These are phyloP conservation scores for Acorus calamus DNA, from an alignment of 106 monocot species.

Conservation along the genomic window DNA sequence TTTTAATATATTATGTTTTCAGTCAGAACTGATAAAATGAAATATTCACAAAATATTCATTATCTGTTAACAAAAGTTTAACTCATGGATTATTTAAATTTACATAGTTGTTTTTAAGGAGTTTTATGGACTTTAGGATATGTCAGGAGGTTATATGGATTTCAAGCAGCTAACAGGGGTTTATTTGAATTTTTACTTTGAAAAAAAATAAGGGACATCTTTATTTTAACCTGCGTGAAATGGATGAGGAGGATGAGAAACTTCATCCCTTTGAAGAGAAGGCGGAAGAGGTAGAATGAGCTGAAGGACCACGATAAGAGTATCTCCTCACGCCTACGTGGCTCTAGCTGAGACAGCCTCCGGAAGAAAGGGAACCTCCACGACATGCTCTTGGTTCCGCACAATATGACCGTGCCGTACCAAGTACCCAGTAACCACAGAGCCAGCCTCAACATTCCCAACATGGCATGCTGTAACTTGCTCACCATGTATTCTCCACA, in stretches of 20 bases:
- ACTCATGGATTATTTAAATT: no score
- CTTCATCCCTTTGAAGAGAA: constrained; percentile 12
- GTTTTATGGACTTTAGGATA: no score
- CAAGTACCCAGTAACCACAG: constrained; percentile 20
- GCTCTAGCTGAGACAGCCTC: constrained; percentile 2
- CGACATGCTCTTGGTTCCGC: constrained; percentile 10
- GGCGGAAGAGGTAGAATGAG: background rate
- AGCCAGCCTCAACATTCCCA: background rate
- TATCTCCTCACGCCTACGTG: constrained; percentile 10
- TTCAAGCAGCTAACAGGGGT: no score
- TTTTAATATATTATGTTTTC: no score
- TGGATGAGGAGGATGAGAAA: constrained; percentile 3
- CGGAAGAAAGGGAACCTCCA: constrained; percentile 9
- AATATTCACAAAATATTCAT: no score
- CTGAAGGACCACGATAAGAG: constrained; percentile 2
- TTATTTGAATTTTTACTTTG: no score
- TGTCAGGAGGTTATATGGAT: no score
- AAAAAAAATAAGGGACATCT: no score
- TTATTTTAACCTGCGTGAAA: constrained; percentile 7
- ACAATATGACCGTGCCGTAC: constrained; percentile 12
- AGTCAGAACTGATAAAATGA: no score
- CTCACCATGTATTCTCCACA: constrained; percentile 1
- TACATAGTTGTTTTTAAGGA: no score
- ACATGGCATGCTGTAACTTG: constrained; percentile 3
- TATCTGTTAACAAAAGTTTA: no score